phyloP scores from a whole-genome alignment of 2,329 filamentous ascomycete species.

The Hypoxylon sp. region DNA sequence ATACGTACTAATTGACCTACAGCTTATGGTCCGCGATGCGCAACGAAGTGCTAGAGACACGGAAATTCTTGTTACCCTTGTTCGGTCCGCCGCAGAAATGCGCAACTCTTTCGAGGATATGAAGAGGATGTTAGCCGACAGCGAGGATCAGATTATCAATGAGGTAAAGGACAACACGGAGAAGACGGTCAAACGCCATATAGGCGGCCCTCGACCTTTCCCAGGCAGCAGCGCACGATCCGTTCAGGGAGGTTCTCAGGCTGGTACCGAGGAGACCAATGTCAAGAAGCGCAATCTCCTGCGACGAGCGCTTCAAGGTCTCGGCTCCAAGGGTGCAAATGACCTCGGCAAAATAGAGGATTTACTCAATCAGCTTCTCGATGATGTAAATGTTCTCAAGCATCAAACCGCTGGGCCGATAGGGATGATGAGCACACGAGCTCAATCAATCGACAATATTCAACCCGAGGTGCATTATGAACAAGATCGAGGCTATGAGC shows the following conservation, averaged over 20 bases:
- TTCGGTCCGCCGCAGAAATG: constrained; percentile 96
- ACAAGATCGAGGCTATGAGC: constrained; percentile 83
- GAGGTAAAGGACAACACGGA: constrained; percentile 91
- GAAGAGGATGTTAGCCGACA: constrained; percentile 90
- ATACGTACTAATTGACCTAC: constrained; percentile 48
- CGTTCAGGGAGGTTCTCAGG: constrained; percentile 69
- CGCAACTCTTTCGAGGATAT: constrained; percentile 95
- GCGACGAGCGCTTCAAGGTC: constrained; percentile 89
- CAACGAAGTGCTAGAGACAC: constrained; percentile 97
- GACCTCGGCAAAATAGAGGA: constrained; percentile 91
- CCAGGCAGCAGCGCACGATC: constrained; percentile 76
- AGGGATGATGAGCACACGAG: constrained; percentile 64
- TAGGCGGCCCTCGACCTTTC: constrained; percentile 88
- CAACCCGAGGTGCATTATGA: constrained; percentile 74
- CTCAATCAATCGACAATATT: constrained; percentile 77
- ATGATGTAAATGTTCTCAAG: constrained; percentile 89
- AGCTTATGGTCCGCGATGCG: constrained; percentile 95
- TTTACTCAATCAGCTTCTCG: constrained; percentile 91
- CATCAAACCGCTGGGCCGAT: constrained; percentile 65
- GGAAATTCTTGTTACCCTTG: constrained; percentile 93
- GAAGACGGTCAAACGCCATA: constrained; percentile 82
- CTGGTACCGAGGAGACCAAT: constrained; percentile 71
- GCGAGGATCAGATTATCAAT: constrained; percentile 89
- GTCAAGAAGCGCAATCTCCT: constrained; percentile 95
- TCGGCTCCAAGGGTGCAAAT: constrained; percentile 88